Percentiles rank a stretch among this genome's conserved stretches.
These are phyloP conservation scores for Pittosporum tobira DNA, from an alignment of 129 eudicot species.

Conservation along the genomic window DNA sequence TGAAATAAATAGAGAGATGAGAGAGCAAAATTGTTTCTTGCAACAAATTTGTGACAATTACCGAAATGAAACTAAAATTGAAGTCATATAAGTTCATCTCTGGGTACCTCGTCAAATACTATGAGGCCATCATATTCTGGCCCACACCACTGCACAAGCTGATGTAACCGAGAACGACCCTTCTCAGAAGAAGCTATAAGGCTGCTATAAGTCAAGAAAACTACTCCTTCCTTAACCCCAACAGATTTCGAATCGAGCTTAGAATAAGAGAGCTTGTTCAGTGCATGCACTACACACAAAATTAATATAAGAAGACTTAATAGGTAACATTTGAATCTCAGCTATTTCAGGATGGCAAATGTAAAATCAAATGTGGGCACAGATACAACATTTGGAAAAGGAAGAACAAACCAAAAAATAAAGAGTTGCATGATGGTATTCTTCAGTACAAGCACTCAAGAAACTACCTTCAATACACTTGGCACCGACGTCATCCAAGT, in stretches of 20 bases:
- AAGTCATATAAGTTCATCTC: neutral
- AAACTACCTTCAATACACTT: conserved; percentile 66
- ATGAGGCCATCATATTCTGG: conserved; percentile 72
- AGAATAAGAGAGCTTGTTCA: conserved; percentile 94
- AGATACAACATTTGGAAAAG: neutral
- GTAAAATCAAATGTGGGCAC: too few species aligned
- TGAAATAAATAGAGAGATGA: neutral
- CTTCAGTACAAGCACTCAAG: conserved; percentile 3
- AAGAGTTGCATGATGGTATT: neutral
- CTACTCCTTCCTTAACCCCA: conserved; percentile 89
- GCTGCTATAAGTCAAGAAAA: conserved; percentile 94
- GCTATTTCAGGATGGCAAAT: too few species aligned
- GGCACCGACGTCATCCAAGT: conserved; percentile 95
- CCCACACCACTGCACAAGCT: conserved; percentile 98
- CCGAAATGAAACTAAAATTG: neutral
- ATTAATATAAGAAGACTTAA: conserved; percentile 13
- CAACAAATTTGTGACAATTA: conserved; percentile 1
- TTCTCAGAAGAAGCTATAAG: conserved; percentile 98
- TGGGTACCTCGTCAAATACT: conserved; percentile 92
- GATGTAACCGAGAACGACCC: conserved; percentile 91
- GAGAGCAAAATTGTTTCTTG: conserved; percentile 3
- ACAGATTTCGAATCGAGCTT: conserved; percentile 95
- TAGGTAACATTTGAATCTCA: too few species aligned
- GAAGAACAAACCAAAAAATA: neutral
- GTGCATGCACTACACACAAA: conserved; percentile 79